Conservation (phyloP, 441 rosid genomes). For the Populus tomentosa region DNA sequence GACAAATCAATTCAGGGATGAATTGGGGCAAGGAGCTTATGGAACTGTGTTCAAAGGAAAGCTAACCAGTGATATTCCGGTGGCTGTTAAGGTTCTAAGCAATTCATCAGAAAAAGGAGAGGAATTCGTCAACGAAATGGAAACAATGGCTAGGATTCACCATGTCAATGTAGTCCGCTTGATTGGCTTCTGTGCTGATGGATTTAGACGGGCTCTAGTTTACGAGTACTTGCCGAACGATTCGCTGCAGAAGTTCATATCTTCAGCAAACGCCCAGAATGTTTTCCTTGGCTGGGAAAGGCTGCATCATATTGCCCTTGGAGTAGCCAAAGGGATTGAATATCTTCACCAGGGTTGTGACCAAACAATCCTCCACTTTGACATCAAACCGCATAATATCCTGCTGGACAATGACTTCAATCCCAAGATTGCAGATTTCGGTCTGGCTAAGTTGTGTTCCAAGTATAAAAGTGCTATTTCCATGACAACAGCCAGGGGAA, state of each 20-base stretch:
- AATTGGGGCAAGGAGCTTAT: constrained; percentile 12
- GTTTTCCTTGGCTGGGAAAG: constrained; percentile 5
- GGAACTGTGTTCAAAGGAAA: constrained; percentile 12
- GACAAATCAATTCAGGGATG: constrained; percentile 9
- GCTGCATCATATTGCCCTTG: background rate
- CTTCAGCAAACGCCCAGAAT: background rate
- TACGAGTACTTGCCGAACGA: background rate
- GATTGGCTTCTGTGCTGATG: constrained; percentile 1
- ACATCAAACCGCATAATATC: constrained; percentile 10
- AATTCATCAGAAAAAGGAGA: background rate
- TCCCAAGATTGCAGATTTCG: constrained; percentile 1
- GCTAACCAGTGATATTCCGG: background rate
- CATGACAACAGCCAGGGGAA: background rate
- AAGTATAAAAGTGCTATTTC: background rate
- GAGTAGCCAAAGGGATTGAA: background rate
- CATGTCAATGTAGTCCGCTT: constrained; percentile 10
- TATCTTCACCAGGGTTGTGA: constrained; percentile 8
- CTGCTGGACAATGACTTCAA: background rate
- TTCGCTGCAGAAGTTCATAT: background rate
- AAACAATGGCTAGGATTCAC: background rate
- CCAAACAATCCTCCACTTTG: constrained; percentile 3
- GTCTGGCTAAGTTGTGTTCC: background rate
- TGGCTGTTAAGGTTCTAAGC: background rate
- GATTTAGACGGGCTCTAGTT: constrained; percentile 2
- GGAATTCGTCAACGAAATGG: constrained; percentile 6